A percentile compares a stretch with the other conserved stretches of the same genome.
These are phyloP conservation scores for Pisolithus thermaeus DNA, from an alignment of 1,284 basidiomycete genomes.

Conservation along the genomic window DNA sequence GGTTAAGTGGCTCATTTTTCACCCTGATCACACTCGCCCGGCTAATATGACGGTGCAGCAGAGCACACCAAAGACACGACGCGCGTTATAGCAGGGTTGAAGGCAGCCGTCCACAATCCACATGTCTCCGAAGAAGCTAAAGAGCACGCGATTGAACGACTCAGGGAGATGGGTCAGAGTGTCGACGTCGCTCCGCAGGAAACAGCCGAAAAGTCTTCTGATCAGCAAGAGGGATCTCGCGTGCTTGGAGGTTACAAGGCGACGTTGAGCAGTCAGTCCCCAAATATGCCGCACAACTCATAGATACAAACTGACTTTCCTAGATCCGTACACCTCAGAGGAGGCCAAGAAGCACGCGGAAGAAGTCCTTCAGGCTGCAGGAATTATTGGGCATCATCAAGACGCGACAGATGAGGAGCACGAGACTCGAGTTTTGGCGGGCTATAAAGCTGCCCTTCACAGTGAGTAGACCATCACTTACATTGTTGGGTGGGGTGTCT, in stretches of 20 bases:
- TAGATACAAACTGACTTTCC: neutral
- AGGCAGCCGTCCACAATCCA: slow-evolving; percentile 50
- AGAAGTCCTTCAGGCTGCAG: slow-evolving; percentile 36
- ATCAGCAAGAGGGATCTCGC: slow-evolving; percentile 23
- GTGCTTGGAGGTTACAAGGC: slow-evolving; percentile 49
- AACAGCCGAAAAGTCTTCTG: slow-evolving; percentile 4
- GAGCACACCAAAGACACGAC: slow-evolving; percentile 31
- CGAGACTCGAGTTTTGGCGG: slow-evolving; percentile 35
- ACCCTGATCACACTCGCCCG: neutral
- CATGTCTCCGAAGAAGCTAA: slow-evolving; percentile 49
- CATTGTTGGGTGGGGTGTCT: neutral
- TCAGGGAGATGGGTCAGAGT: slow-evolving; percentile 35
- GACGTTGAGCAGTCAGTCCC: slow-evolving; percentile 38
- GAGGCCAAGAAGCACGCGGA: slow-evolving; percentile 47
- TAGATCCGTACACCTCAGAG: slow-evolving; percentile 37
- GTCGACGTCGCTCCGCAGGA: slow-evolving; percentile 9
- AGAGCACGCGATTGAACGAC: slow-evolving; percentile 37
- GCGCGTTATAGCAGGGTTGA: slow-evolving; percentile 47
- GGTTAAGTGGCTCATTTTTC: slow-evolving; percentile 13
- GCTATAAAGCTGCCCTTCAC: slow-evolving; percentile 44
- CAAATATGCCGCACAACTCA: neutral
- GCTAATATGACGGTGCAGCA: neutral
- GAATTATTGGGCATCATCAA: slow-evolving; percentile 24
- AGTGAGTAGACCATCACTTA: slow-evolving; percentile 28
- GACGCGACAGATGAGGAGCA: slow-evolving; percentile 35